Evolutionary conservation across 345 rosid species (phyloP), one percentile per base, ranked within the genome.

Genomic region (Populus nigra): DNA sequence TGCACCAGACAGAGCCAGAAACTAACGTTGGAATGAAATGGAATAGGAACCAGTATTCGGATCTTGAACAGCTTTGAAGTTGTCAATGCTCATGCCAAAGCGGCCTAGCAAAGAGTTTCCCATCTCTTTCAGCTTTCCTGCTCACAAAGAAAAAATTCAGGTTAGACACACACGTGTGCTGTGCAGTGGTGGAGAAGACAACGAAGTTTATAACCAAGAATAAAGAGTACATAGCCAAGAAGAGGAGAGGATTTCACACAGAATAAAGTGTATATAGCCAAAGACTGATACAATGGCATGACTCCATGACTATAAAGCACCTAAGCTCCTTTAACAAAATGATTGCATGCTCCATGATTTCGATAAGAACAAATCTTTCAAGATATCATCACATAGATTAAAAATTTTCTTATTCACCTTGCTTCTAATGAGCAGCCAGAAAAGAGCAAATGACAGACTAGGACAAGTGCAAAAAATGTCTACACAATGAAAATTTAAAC

Each of bases 1-100:
- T 62, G 70, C 11, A 67, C 11, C 70, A 2, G 70, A 67, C 27
- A 20, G 8, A 38, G 31, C 10, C 17, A 73, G 41, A 62, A 25
- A 7, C 81, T 86, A 91, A 13, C 75, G 84, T 57, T 92, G 94
- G 88, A 92, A 92, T 11, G 96, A 92, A 78, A 93, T 29, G n/a
- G 98, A 93, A 84, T 92, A 96, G 11, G 98, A 88, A 47, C 98
- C 97, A 20, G 93, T 91, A 83, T 92, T 96, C 69, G 99, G 98
- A 87, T 96, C 98, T 86, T 96, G 86, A 71, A 94, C 94, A 75
- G 97, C 90, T 85, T 96, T 91, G 90, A 96, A 93, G 88, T 96
- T 91, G 87, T 96, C 99, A 12, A 89, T 71, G 41, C 95, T 94
- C 98, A 93, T 92, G 75, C 98, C 99, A 82, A 92, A 91, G 4